phyloP scores from a whole-genome alignment of 2,329 filamentous ascomycete genomes.

The Alternaria panax region DNA sequence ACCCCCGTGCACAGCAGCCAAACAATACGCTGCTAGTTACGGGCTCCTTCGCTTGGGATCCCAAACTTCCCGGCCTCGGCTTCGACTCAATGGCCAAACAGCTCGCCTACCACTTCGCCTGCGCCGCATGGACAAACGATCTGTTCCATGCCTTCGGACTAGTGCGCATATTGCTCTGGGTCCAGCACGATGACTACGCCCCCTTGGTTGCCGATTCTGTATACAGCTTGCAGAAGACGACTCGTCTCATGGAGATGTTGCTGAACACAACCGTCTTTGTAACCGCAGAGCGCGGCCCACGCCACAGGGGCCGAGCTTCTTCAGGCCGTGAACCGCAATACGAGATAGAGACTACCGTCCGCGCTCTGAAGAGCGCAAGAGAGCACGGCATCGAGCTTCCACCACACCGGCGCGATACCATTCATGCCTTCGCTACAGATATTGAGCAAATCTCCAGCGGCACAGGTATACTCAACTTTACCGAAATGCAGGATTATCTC shows the following conservation, averaged over 20 bases:
- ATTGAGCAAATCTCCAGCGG: conserved; percentile 27
- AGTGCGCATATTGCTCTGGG: conserved; percentile 80
- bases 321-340: conserved; percentile 39
- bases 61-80: conserved; percentile 54
- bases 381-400: conserved; percentile 35
- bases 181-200: conserved; percentile 66
- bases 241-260: conserved; percentile 67
- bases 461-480: conserved; percentile 21
- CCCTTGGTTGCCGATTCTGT: conserved; percentile 67
- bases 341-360: conserved; percentile 38
- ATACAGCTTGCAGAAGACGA: conserved; percentile 62
- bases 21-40: conserved; percentile 76
- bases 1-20: conserved; percentile 55
- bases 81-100: conserved; percentile 66
- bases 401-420: conserved; percentile 32
- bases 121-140: conserved; percentile 63
- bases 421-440: conserved; percentile 39
- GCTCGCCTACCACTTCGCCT: conserved; percentile 68
- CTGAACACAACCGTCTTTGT: conserved; percentile 60
- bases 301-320: conserved; percentile 20
- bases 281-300: conserved; percentile 15
- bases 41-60: conserved; percentile 46
- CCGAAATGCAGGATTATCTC: conserved; percentile 32
- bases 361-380: conserved; percentile 30
- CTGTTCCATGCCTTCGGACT: conserved; percentile 79